Conservation (phyloP, 177 flowering plant genomes). For the Vitis hybrid region DNA sequence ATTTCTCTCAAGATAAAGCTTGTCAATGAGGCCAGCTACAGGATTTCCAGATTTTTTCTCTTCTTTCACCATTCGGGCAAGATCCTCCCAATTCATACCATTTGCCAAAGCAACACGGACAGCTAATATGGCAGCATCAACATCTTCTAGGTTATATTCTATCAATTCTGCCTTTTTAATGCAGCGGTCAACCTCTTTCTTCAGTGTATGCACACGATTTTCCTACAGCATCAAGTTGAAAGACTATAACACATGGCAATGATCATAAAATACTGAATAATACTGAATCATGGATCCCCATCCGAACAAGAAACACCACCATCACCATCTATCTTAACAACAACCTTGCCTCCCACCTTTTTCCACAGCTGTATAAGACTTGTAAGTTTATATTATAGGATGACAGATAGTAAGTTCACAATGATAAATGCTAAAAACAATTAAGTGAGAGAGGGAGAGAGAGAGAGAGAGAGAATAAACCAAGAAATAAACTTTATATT, state of each 20-base stretch:
- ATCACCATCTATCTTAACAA: no score
- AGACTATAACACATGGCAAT: neutral
- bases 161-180: constrained; percentile 87
- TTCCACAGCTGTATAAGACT: no score
- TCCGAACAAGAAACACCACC: no score
- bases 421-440: neutral
- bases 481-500: neutral
- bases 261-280: neutral
- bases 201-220: constrained; percentile 82
- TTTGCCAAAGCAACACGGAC: constrained; percentile 96
- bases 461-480: neutral
- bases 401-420: neutral
- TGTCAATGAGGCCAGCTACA: constrained; percentile 91
- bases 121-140: constrained; percentile 94
- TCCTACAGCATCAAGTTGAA: constrained; percentile 45
- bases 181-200: constrained; percentile 76
- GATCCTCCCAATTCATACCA: constrained; percentile 94
- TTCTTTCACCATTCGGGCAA: constrained; percentile 93
- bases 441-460: no score
- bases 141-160: constrained; percentile 95
- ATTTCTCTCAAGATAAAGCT: constrained; percentile 85
- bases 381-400: neutral
- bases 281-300: no score
- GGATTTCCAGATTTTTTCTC: constrained; percentile 95
- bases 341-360: no score